phyloP scores from a whole-genome alignment of 108 stramenopile genomes.

The Phaeodactylum tricornutum region DNA sequence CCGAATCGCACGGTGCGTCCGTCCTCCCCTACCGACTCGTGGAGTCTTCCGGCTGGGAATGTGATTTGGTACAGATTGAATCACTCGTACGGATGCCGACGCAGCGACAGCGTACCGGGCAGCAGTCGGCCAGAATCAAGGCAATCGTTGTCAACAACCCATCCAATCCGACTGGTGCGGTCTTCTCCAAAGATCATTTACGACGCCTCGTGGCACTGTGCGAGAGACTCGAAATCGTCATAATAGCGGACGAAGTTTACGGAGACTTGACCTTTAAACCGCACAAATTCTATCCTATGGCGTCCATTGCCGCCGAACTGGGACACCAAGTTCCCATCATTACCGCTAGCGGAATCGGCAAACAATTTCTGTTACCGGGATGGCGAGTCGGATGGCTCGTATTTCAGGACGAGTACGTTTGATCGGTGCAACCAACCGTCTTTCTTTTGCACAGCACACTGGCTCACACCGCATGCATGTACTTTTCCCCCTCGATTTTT shows the following conservation, averaged over 20 bases:
- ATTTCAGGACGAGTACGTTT: slow-evolving; percentile 68
- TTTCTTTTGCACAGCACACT: neutral
- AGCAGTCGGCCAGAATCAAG: slow-evolving; percentile 9
- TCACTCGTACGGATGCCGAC: neutral
- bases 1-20: slow-evolving; percentile 68
- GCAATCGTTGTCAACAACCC: slow-evolving; percentile 92
- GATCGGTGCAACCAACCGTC: too few species aligned
- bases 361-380: slow-evolving; percentile 90
- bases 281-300: slow-evolving; percentile 60
- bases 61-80: slow-evolving; percentile 22
- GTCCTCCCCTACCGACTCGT: slow-evolving; percentile 72
- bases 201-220: slow-evolving; percentile 49
- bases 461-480: neutral
- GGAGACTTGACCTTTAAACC: slow-evolving; percentile 69
- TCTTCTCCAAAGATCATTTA: slow-evolving; percentile 73
- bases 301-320: slow-evolving; percentile 36
- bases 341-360: slow-evolving; percentile 81
- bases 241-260: slow-evolving; percentile 92
- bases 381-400: slow-evolving; percentile 85
- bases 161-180: slow-evolving; percentile 87
- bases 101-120: neutral
- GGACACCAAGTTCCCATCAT: slow-evolving; percentile 76
- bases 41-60: slow-evolving; percentile 71
- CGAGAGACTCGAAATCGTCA: slow-evolving; percentile 47
- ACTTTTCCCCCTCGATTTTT: slow-evolving; percentile 3